Conservation (phyloP, 129 eudicot genomes). For the Pulicaria dysenterica region DNA sequence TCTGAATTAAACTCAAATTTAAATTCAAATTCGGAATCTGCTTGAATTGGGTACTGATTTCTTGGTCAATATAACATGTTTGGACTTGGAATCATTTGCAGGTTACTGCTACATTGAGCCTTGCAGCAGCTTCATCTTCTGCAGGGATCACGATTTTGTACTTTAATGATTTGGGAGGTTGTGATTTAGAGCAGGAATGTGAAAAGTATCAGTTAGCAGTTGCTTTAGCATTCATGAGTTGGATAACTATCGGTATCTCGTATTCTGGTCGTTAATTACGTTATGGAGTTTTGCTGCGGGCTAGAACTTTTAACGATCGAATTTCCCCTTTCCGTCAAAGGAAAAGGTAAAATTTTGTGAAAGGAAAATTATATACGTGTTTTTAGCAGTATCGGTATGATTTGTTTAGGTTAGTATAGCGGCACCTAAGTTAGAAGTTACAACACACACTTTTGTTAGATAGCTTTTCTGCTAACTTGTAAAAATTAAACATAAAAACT, state of each 20-base stretch:
- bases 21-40: neutral
- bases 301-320: slow-evolving; percentile 28
- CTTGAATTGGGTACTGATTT: neutral
- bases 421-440: too few species aligned
- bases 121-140: slow-evolving; percentile 83
- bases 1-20: slow-evolving; percentile 23
- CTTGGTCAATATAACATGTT: neutral
- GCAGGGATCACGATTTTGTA: slow-evolving; percentile 72
- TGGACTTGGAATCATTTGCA: slow-evolving; percentile 25
- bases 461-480: too few species aligned
- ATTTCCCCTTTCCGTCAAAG: neutral
- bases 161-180: slow-evolving; percentile 53
- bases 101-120: slow-evolving; percentile 73
- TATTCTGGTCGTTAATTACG: slow-evolving; percentile 78
- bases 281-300: slow-evolving; percentile 73
- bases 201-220: slow-evolving; percentile 62
- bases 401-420: too few species aligned
- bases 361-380: too few species aligned
- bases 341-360: neutral
- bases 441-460: too few species aligned
- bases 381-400: too few species aligned
- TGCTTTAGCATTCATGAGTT: slow-evolving; percentile 71
- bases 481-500: too few species aligned
- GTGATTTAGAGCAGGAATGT: slow-evolving; percentile 47
- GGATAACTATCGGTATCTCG: slow-evolving; percentile 58